Evolutionary conservation across 2,329 filamentous ascomycete species (phyloP).

Genomic region (Hypoxylon sp.): DNA sequence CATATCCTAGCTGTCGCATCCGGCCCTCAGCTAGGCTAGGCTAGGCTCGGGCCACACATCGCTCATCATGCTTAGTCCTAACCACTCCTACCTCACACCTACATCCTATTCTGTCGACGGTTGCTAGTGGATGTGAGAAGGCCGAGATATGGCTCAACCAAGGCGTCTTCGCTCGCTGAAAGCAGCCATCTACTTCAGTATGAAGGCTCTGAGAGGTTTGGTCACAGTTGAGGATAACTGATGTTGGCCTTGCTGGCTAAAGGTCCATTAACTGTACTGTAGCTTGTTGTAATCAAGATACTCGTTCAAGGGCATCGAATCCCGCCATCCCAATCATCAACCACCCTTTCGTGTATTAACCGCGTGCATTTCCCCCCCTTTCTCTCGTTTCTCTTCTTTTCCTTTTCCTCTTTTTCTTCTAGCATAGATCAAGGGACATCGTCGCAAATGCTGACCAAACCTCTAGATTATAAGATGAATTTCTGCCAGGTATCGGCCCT

Average conservation of each 20-base stretch:
- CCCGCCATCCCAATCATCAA: neutral
- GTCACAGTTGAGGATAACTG: slow-evolving; percentile 19
- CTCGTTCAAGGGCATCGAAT: slow-evolving; percentile 7
- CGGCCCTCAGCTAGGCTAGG: neutral
- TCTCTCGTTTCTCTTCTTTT: no score
- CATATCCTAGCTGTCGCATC: slow-evolving; percentile 3
- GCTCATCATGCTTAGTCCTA: slow-evolving; percentile 1
- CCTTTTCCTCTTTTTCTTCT: no score
- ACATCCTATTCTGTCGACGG: neutral
- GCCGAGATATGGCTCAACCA: slow-evolving; percentile 1
- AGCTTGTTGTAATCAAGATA: slow-evolving; percentile 28
- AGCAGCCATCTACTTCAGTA: slow-evolving; percentile 18
- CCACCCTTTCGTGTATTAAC: neutral
- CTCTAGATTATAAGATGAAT: slow-evolving; percentile 42
- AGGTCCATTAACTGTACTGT: slow-evolving; percentile 7
- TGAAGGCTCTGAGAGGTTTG: slow-evolving; percentile 12
- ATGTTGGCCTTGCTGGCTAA: slow-evolving; percentile 8
- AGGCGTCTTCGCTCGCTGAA: slow-evolving; percentile 1
- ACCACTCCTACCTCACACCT: neutral
- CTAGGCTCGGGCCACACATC: no score
- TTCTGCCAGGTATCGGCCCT: slow-evolving; percentile 36
- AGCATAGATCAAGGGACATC: neutral
- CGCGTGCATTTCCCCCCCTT: neutral
- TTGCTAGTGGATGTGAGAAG: slow-evolving; percentile 6
- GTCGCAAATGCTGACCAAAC: slow-evolving; percentile 19